Conservation (phyloP, 1,284 basidiomycete genomes). For the Cryptococcus deneoformans region DNA sequence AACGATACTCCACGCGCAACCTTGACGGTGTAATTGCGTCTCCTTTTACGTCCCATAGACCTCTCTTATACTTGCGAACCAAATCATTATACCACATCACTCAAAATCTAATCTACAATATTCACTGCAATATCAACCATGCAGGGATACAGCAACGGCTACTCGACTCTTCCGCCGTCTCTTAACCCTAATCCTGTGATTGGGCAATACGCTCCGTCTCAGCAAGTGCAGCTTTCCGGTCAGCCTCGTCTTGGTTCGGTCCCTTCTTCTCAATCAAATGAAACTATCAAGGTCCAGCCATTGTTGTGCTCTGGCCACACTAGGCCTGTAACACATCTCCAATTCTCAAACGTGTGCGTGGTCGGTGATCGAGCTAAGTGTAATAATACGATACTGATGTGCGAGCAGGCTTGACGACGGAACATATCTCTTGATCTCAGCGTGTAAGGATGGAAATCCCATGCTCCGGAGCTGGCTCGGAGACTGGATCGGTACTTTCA, state of each 20-base stretch:
- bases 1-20: neutral
- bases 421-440: slow-evolving; percentile 83
- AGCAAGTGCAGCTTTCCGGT: neutral
- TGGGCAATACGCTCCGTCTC: neutral
- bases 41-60: no score
- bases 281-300: slow-evolving; percentile 48
- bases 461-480: slow-evolving; percentile 97
- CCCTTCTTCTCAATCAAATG: neutral
- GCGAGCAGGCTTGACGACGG: slow-evolving; percentile 63
- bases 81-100: no score
- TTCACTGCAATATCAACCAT: neutral
- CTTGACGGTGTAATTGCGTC: neutral
- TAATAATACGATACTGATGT: neutral
- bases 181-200: neutral
- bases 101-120: no score
- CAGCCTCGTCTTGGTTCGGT: neutral
- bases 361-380: neutral
- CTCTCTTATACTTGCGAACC: no score
- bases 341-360: slow-evolving; percentile 65
- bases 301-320: slow-evolving; percentile 57
- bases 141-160: slow-evolving; percentile 22
- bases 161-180: slow-evolving; percentile 18
- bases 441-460: slow-evolving; percentile 95
- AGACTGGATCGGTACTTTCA: slow-evolving; percentile 98
- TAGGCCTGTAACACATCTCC: slow-evolving; percentile 87